A percentile compares a stretch with the other conserved stretches of the same genome.
phyloP scores from a whole-genome alignment of 73 alveolate genomes.

The Paramecium caudatum region DNA sequence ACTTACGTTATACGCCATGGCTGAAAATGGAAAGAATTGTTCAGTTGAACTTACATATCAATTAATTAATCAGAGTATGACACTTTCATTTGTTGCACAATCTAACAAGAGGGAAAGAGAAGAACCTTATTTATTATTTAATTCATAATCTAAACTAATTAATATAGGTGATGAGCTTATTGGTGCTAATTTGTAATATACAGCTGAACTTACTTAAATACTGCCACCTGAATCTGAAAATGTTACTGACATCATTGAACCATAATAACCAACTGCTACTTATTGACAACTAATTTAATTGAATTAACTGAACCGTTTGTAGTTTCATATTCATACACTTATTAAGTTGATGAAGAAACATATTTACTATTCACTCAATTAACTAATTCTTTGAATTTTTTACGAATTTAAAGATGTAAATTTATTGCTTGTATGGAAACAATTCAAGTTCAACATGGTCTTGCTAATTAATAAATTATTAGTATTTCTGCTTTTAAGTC shows the following conservation, averaged over 20 bases:
- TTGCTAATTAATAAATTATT: background rate
- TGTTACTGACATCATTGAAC: background rate
- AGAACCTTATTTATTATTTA: constrained; percentile 15
- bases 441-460: background rate
- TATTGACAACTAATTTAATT: no score
- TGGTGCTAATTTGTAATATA: background rate
- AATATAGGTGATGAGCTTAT: background rate
- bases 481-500: background rate
- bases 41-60: background rate
- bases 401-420: background rate
- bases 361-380: background rate
- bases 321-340: background rate
- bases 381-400: background rate
- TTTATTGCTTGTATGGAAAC: background rate
- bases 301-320: background rate
- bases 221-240: background rate
- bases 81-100: background rate
- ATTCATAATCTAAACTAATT: background rate
- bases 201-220: background rate
- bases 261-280: background rate
- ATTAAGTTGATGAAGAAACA: constrained; percentile 24
- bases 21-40: background rate
- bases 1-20: background rate
- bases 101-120: background rate
- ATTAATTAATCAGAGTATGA: background rate